phyloP scores from a whole-genome alignment of 129 eudicot species.

The Glebionis coronaria region DNA sequence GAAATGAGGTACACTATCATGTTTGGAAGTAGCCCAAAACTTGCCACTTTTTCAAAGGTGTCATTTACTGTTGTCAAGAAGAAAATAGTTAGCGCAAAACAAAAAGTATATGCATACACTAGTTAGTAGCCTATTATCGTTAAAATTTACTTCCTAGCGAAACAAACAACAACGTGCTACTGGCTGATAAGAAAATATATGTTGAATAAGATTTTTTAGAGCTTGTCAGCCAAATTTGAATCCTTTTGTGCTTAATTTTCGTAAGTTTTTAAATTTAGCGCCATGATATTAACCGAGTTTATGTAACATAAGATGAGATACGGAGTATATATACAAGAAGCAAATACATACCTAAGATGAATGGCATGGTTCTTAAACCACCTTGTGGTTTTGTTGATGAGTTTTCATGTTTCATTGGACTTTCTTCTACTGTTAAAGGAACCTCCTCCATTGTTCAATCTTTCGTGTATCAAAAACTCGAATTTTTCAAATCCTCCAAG shows the following conservation, averaged over 20 bases:
- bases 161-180: too few species aligned
- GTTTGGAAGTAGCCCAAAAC: constrained; percentile 73
- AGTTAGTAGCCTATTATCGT: too few species aligned
- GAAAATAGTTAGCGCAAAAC: not conserved
- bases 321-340: too few species aligned
- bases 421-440: constrained; percentile 14
- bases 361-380: constrained; percentile 77
- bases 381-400: constrained; percentile 42
- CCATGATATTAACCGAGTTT: too few species aligned
- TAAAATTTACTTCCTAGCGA: too few species aligned
- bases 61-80: constrained; percentile 54
- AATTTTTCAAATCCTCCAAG: not conserved
- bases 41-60: constrained; percentile 87
- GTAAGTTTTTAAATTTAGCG: too few species aligned
- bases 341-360: constrained; percentile 53
- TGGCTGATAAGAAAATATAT: too few species aligned
- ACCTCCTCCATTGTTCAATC: constrained; percentile 23
- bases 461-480: not conserved
- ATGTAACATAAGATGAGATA: too few species aligned
- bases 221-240: constrained; percentile 1
- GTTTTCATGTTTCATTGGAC: constrained; percentile 15
- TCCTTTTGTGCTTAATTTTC: too few species aligned
- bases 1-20: constrained; percentile 67
- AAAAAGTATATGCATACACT: not conserved
- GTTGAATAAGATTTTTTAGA: too few species aligned